Conservation (phyloP, 2,329 filamentous ascomycete species). For the Coniella lustricola region DNA sequence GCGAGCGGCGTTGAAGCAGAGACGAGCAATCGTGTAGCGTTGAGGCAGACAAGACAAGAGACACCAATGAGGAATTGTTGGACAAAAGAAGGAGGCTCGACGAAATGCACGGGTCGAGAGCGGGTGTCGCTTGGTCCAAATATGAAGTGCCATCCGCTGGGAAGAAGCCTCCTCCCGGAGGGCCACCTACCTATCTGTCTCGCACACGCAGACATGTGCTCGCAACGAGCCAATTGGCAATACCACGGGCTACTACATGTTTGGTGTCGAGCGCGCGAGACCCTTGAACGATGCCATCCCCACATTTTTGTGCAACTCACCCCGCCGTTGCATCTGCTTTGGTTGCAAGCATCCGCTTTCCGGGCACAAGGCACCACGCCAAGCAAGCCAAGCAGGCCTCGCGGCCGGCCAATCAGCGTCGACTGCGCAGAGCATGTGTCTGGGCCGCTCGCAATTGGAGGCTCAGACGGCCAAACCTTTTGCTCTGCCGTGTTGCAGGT, state of each 20-base stretch:
- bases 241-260: not conserved
- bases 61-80: not conserved
- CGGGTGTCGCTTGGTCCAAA: not conserved
- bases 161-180: not conserved
- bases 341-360: not conserved
- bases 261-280: not conserved
- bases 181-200: not conserved
- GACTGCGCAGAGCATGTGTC: slow-evolving; percentile 10
- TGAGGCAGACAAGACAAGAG: not conserved
- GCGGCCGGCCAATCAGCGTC: slow-evolving; percentile 15
- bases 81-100: no score
- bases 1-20: slow-evolving; percentile 18
- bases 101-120: not conserved
- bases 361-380: no score
- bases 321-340: not conserved
- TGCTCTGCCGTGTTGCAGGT: no score
- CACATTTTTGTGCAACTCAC: not conserved
- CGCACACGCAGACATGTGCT: not conserved
- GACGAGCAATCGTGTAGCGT: not conserved
- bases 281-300: slow-evolving; percentile 7
- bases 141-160: not conserved
- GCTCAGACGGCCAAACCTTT: not conserved
- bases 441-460: slow-evolving; percentile 8
- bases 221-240: not conserved
- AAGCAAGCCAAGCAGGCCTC: not conserved